Conservation (phyloP, 345 rosid genomes). For the rapeseed (Brassica napus) region DNA sequence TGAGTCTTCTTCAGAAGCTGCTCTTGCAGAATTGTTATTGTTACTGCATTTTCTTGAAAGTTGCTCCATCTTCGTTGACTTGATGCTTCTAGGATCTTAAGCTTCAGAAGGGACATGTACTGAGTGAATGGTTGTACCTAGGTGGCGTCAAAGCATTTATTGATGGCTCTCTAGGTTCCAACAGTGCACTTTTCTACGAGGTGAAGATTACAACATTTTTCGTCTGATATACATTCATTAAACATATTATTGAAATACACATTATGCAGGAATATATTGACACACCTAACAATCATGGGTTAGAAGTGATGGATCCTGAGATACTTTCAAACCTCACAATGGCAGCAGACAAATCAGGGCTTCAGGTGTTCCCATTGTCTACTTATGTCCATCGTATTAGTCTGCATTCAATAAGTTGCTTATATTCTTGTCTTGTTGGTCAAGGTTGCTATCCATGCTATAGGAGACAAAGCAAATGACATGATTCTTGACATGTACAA, state of each 20-base stretch:
- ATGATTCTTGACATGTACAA: constrained; percentile 65
- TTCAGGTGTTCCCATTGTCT: constrained; percentile 56
- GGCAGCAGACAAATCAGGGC: constrained; percentile 71
- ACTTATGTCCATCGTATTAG: neutral
- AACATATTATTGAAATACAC: neutral
- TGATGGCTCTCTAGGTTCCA: constrained; percentile 91
- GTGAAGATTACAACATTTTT: constrained; percentile 40
- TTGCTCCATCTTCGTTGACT: neutral
- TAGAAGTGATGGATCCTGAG: constrained; percentile 58
- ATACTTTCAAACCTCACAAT: constrained; percentile 66
- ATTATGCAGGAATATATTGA: constrained; percentile 62
- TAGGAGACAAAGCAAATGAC: constrained; percentile 90
- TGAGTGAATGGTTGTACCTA: constrained; percentile 75
- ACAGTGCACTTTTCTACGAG: constrained; percentile 87
- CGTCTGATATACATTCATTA: neutral
- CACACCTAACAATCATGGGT: constrained; percentile 72
- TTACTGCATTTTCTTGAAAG: too few species aligned
- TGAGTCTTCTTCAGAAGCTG: constrained; percentile 21
- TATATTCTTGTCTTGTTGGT: constrained; percentile 6
- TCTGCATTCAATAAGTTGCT: neutral
- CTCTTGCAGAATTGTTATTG: too few species aligned
- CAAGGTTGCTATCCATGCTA: constrained; percentile 93
- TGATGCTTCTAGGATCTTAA: constrained; percentile 50
- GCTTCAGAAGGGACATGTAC: constrained; percentile 47
- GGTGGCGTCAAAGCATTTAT: constrained; percentile 95